Base-by-base conservation (phyloP, 139 green algal species). In the Ettlia oleoabundans region DNA sequence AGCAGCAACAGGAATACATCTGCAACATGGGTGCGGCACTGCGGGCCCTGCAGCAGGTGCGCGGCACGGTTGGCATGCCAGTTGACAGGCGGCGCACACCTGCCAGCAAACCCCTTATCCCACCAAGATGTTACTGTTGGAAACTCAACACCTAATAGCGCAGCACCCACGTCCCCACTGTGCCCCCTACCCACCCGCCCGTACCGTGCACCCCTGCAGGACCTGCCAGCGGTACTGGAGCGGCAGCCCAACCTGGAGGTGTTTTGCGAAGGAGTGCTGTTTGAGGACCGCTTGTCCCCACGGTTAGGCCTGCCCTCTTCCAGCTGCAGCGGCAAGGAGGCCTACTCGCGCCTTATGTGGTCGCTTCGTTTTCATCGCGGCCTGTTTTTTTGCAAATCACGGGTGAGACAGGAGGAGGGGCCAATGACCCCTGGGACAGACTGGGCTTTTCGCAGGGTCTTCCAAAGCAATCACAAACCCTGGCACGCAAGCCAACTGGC, bases 331-430 rank as follows among this genome's bases (percentile, higher is more conserved):
- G 73, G 73, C 22, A 52, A 52, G 52, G 73, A 80, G 73, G 73
- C 73, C 24, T 80, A 69, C 73, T 24, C 21, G 10, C 73, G 73
- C 3, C 73, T 80, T 2, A 19, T 52, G 18, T 80, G 73, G 73
- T 41, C 24, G 24, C 73, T 80, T 51, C 73, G 73, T 53, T 80
- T 80, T 53, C 73, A 80, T 53, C 52, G 73, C 35, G 52, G 52
- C 2, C 73, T 80, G 10, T 80, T 80, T 53, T 80, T 80, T 10
- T 51, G 35, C 35, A 80, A 68, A 52, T 51, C 73, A 15, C 58
- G 58, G 52, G 35, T 80, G 15, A n/a, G n/a, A n/a, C n/a, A n/a
- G n/a, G n/a, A n/a, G n/a, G n/a, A n/a, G n/a, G n/a, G n/a, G n/a
- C n/a, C n/a, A n/a, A n/a, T n/a, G n/a, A n/a, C n/a, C n/a, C n/a